Evolutionary conservation across 352 stramenopile genomes (phyloP).

Genomic region (Globisporangium radiosum): DNA sequence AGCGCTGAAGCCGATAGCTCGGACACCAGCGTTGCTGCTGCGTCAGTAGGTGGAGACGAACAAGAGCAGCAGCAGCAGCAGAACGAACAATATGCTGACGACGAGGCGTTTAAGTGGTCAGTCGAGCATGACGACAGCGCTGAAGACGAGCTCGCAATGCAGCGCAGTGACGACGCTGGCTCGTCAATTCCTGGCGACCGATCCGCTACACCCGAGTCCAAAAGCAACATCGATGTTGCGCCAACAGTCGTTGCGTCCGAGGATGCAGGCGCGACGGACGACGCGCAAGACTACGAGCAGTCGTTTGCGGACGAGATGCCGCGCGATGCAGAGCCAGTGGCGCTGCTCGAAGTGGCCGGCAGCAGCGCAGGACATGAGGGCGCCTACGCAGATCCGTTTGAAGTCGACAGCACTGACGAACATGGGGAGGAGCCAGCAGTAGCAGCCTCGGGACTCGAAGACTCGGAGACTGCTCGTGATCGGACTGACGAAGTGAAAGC

Average conservation of each 20-base stretch:
- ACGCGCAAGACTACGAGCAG: conserved; percentile 7
- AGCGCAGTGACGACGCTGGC: background rate
- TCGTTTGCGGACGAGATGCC: conserved; percentile 5
- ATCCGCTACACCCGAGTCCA: too few relatives aligned
- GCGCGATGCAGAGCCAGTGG: background rate
- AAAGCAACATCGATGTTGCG: too few relatives aligned
- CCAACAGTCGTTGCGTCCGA: background rate
- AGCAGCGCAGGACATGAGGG: too few relatives aligned
- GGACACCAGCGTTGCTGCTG: background rate
- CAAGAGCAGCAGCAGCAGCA: background rate
- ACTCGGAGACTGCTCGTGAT: background rate
- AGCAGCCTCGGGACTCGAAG: background rate
- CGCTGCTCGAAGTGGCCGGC: background rate
- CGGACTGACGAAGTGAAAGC: background rate
- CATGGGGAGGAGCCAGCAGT: background rate
- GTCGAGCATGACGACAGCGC: background rate
- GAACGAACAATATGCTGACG: background rate
- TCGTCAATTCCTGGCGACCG: too few relatives aligned
- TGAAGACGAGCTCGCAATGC: too few relatives aligned
- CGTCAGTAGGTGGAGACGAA: background rate
- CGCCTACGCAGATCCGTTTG: background rate
- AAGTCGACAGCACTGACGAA: background rate
- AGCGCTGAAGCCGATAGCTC: background rate
- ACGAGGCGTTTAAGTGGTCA: background rate
- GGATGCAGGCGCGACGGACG: background rate